These are phyloP conservation scores for Citrus glauca DNA, from an alignment of 345 rosid species.

Conservation along the genomic window DNA sequence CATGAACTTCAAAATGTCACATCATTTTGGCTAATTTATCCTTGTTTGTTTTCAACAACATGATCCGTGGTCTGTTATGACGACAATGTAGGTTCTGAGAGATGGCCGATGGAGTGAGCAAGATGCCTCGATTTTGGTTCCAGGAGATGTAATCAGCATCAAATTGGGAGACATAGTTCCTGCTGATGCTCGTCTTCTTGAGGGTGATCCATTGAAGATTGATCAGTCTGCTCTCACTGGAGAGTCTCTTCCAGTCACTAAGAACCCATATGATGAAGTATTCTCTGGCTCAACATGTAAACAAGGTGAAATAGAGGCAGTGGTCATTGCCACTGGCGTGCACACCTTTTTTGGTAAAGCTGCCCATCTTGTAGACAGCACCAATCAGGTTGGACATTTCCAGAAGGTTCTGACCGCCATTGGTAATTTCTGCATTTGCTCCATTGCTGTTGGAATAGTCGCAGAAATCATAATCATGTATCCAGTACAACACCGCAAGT, in stretches of 20 bases:
- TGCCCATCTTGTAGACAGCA: constrained; percentile 89
- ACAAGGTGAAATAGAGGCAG: constrained; percentile 87
- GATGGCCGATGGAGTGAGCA: constrained; percentile 85
- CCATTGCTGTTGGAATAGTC: constrained; percentile 65
- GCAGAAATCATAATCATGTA: constrained; percentile 75
- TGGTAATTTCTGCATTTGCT: constrained; percentile 94
- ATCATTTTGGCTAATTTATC: not conserved
- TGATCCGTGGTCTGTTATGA: not conserved
- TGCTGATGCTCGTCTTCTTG: constrained; percentile 94
- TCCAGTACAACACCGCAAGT: constrained; percentile 66
- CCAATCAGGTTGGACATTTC: constrained; percentile 91
- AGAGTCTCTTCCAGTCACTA: constrained; percentile 85
- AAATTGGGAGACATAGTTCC: constrained; percentile 89
- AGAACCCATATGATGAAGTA: constrained; percentile 72
- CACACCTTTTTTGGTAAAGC: constrained; percentile 97
- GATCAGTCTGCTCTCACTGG: constrained; percentile 97
- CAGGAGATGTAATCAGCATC: constrained; percentile 83
- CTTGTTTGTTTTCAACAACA: not conserved
- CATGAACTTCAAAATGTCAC: not conserved
- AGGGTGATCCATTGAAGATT: constrained; percentile 88
- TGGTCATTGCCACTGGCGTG: constrained; percentile 90
- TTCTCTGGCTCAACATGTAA: constrained; percentile 93
- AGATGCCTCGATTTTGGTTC: constrained; percentile 87
- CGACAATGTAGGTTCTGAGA: constrained; percentile 55
- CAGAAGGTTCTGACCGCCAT: constrained; percentile 82